Evolutionary conservation across 1,284 basidiomycete genomes (phyloP), one percentile per base, ranked within the genome.

Genomic region (Rhodotorula mucilaginosa): DNA sequence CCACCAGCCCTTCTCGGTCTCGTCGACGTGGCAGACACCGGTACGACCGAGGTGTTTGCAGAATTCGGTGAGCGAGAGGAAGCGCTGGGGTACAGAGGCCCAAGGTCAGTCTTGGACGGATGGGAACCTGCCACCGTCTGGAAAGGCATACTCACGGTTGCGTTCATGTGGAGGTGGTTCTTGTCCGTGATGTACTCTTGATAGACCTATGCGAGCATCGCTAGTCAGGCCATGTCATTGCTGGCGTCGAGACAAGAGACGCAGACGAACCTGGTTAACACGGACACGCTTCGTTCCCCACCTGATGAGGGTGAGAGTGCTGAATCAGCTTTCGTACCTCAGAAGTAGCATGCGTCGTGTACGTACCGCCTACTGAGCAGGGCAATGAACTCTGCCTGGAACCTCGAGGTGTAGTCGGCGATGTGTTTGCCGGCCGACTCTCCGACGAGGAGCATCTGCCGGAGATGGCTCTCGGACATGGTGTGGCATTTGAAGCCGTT

Each of bases 151-250:
- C 56, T 18, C 6, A 59, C 57, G 16, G 97, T 99, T 8, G 95
- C 85, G 82, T 99, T 99, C 97, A 99, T 99, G 84, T 99, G 97
- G 34, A 95, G 84, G 81, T 99, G 97, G 64, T 86, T 82, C 82
- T 96, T 95, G 83, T 98, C 96, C 71, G 92, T 87, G 77, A 99
- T 99, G 83, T 92, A 95, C 81, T 99, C 97, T 82, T 99, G 95
- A 80, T 99, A 99, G 23, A 99, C 96, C 64, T 56, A 16, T 29
- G 26, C 12, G 54, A 56, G 26, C 8, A 26, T 12, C 26, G 54
- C 5, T 3, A 18, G n/a, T 56, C 54, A 56, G 26, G 26, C 3
- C 26, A 12, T 56, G n/a, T n/a, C 13, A 15, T 26, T 10, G 13
- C 26, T 26, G 26, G 18, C 12, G 15, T 16, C n/a, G 54, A 15